Evolutionary conservation across 129 eudicot genomes (phyloP).

Genomic region (Sambucus nigra): DNA sequence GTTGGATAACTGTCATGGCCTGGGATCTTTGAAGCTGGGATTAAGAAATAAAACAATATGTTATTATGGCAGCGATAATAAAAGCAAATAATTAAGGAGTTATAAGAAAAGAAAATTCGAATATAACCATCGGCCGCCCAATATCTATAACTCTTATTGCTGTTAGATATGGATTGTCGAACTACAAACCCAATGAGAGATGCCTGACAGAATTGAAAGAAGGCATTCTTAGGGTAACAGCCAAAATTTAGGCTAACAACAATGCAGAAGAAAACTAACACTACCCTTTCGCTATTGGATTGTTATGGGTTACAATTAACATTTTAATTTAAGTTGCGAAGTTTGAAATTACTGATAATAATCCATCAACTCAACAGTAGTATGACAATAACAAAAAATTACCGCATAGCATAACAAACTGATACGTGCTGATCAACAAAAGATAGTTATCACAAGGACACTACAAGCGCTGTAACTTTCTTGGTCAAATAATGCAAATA

Average conservation of each 20-base stretch:
- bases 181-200: no score
- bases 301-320: background rate
- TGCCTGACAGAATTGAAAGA: no score
- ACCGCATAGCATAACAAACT: background rate
- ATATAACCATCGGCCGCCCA: no score
- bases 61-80: no score
- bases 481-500: background rate
- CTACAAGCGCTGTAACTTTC: background rate
- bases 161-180: no score
- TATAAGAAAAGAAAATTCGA: no score
- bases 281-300: background rate
- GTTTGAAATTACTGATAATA: background rate
- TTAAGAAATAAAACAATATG: no score
- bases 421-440: background rate
- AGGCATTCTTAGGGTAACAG: background rate
- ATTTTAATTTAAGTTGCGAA: background rate
- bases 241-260: background rate
- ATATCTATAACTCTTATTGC: no score
- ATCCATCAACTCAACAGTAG: no score
- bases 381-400: background rate
- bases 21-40: no score
- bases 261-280: background rate
- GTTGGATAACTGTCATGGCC: no score
- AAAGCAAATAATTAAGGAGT: no score
- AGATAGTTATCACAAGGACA: background rate